phyloP scores from a whole-genome alignment of 306 rosid species.

The Dicorynia guianensis region DNA sequence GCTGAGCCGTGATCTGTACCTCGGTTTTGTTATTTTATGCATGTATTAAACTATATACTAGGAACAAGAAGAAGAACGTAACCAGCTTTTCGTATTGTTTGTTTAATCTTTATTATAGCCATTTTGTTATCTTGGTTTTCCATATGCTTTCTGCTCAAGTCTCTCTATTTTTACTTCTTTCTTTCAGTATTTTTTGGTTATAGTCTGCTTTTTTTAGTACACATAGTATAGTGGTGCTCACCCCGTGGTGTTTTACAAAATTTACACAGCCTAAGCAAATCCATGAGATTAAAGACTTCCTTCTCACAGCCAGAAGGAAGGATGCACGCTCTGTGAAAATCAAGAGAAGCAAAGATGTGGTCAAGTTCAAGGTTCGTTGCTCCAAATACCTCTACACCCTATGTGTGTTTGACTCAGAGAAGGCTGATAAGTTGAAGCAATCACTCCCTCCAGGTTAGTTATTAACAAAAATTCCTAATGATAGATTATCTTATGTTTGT shows the following conservation, averaged over 20 bases:
- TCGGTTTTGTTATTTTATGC: background rate
- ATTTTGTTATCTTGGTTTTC: too few species aligned
- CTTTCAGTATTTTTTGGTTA: background rate
- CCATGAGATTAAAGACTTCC: constrained; percentile 91
- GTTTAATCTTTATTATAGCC: too few species aligned
- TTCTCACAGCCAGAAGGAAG: constrained; percentile 88
- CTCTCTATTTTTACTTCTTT: too few species aligned
- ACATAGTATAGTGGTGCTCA: background rate
- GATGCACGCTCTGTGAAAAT: constrained; percentile 90
- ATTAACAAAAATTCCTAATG: background rate
- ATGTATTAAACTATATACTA: too few species aligned
- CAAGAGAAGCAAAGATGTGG: constrained; percentile 79
- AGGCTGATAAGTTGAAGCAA: constrained; percentile 95
- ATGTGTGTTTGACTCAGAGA: constrained; percentile 76
- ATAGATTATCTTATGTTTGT: background rate
- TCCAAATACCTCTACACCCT: constrained; percentile 92
- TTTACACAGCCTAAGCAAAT: constrained; percentile 83
- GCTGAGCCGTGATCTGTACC: background rate
- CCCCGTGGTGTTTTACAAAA: background rate
- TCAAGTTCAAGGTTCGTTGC: constrained; percentile 97
- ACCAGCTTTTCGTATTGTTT: too few species aligned
- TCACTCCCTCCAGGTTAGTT: constrained; percentile 90
- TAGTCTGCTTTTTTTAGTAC: too few species aligned
- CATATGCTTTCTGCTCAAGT: too few species aligned
- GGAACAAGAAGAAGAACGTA: too few species aligned